A percentile compares a stretch with the other conserved stretches of the same genome.
These are phyloP conservation scores for Prunus fruticosa DNA, from an alignment of 306 rosid species.

Conservation along the genomic window DNA sequence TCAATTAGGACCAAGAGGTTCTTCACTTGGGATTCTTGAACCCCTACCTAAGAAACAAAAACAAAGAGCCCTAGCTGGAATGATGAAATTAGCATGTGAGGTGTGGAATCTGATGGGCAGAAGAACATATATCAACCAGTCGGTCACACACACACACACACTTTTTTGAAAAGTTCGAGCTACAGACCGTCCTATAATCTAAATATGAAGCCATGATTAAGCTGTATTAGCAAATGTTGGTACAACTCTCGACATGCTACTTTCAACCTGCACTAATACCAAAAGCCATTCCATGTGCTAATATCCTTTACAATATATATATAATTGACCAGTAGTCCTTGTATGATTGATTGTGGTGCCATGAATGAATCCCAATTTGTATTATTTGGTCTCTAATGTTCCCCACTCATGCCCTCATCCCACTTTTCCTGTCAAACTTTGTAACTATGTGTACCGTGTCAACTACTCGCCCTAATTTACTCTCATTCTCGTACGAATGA, in stretches of 20 bases:
- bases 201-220: slow-evolving; percentile 28
- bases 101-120: slow-evolving; percentile 50
- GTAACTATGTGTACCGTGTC: not conserved
- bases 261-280: slow-evolving; percentile 18
- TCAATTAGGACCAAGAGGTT: not conserved
- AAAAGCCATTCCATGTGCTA: slow-evolving; percentile 58
- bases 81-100: slow-evolving; percentile 67
- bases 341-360: not conserved
- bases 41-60: slow-evolving; percentile 24
- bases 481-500: too few relatives aligned
- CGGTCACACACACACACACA: not conserved
- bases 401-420: slow-evolving; percentile 32
- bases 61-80: slow-evolving; percentile 39
- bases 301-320: slow-evolving; percentile 16
- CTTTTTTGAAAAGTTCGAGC: slow-evolving; percentile 17
- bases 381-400: slow-evolving; percentile 24
- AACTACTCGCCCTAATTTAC: too few relatives aligned
- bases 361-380: not conserved
- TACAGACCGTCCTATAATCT: slow-evolving; percentile 8
- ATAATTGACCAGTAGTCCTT: not conserved
- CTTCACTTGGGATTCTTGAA: not conserved
- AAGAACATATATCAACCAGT: not conserved
- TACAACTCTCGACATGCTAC: slow-evolving; percentile 33
- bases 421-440: slow-evolving; percentile 32
- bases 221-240: slow-evolving; percentile 29